Base-by-base conservation (phyloP, 192 early-diverging fungal genomes). In the Rhizophagus clarus region DNA sequence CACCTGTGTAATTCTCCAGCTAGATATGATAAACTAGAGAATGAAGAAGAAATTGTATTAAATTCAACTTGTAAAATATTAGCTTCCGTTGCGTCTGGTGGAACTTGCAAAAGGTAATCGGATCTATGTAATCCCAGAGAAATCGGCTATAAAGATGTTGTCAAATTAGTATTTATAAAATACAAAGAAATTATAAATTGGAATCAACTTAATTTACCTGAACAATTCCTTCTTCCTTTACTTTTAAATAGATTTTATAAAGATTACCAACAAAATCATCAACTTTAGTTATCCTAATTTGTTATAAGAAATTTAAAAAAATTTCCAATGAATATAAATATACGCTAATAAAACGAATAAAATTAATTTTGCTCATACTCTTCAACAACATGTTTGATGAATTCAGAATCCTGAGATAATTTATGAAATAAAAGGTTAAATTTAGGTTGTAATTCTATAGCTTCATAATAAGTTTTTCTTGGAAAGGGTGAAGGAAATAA, bases 1-100 rank as follows among this genome's bases (percentile, higher is more conserved):
- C 89, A 96, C 93, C 87, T 82, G 81, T 99, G 97, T 40, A 99
- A 85, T 63, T 96, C 88, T 22, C 88, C 85, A 17, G 92, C 91
- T 60, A 93, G 83, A 0, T 90, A 84, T 2, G 95, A 95, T 20
- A 99, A 86, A 79, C 93, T 91, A 15, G 92, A 90, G 84, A 99
- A 99, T n/a, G 94, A 95, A 8, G 94, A 87, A 6, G 97, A 89
- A 84, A 99, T 97, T 6, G 97, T 98, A 85, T 99, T 99, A 80
- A 97, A 92, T 79, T 99, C 97, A 2, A 99, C 97, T 82, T 99
- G 97, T 82, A 97, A 92, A 61, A 95, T 88, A 34, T 84, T 83
- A 37, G 89, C 81, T n/a, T 90, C 82, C 10, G 85, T 85, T 2
- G 84, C 84, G 63, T 83, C 84, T 28, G 56, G 77, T 42, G 87